Base-by-base conservation (phyloP, 108 stramenopile species). In the Stephanodiscus minutulus region DNA sequence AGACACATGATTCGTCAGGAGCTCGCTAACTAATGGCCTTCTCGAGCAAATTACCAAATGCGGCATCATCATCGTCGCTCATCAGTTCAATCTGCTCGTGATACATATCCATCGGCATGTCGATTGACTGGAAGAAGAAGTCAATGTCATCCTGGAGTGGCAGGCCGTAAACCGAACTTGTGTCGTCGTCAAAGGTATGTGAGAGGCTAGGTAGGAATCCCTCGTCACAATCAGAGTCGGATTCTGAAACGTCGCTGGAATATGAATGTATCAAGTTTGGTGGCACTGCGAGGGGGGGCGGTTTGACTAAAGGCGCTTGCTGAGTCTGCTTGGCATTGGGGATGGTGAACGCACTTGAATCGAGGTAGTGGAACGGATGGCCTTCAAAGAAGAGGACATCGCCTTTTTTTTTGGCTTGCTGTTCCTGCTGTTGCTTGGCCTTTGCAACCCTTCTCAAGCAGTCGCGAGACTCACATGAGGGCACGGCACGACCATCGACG, bases 351-450 rank as follows among this genome's bases (percentile, higher is more conserved):
- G 47, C 60, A 28, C 31, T 56, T 11, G 74, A 72, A 25, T 82
- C 81, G 24, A 84, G 72, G 66, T 82, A 81, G 57, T 81, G 83
- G 72, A 84, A 84, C 12, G 75, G 72, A 27, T 57, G 63, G 64
- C 83, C 83, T 55, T 82, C 83, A 55, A 84, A 84, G 62, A 78
- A 78, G 37, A 69, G 66, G 35, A 79, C 49, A 61, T 79, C 82
- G 31, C 63, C n/a, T n/a, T n/a, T n/a, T n/a, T n/a, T 56, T 41
- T 49, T 52, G 6, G 24, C 68, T 56, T 57, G 55, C 57, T 37
- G 70, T 39, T 50, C 37, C 46, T 29, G 61, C 27, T 35, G 48
- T 9, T 37, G 20, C 7, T 47, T 47, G 67, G 62, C 35, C 68
- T 53, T 15, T 43, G 25, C 37, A 54, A 70, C 39, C 61, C 31